A percentile compares a stretch with the other conserved stretches of the same genome.
These are phyloP conservation scores for Teratosphaeria gauchensis DNA, from an alignment of 2,329 filamentous ascomycete genomes.

Conservation along the genomic window DNA sequence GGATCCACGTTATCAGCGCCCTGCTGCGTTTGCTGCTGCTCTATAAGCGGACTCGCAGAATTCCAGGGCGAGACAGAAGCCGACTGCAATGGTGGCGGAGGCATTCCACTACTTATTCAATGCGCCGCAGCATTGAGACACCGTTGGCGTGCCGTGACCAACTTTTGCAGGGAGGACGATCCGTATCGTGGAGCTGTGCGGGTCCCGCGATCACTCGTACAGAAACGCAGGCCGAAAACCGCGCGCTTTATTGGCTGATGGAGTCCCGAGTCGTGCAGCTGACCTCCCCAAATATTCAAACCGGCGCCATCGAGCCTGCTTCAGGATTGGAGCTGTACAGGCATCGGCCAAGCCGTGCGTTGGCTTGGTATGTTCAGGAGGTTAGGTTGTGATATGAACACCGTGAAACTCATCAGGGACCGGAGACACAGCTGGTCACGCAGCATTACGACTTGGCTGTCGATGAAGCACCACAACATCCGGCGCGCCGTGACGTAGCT, in stretches of 20 bases:
- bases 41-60: conserved; percentile 5
- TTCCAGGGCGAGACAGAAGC: conserved; percentile 5
- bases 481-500: not conserved
- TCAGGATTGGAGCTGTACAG: not conserved
- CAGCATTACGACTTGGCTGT: not conserved
- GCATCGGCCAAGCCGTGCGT: not conserved
- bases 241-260: not conserved
- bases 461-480: not conserved
- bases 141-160: not conserved
- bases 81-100: not conserved
- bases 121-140: not conserved
- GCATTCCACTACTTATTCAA: not conserved
- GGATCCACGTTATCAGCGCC: conserved; percentile 7
- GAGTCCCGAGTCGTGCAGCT: not conserved
- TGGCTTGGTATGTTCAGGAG: not conserved
- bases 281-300: not conserved
- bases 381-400: not conserved
- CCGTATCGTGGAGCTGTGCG: not conserved
- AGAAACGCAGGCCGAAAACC: not conserved
- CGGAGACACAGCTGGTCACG: not conserved
- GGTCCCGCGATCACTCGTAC: not conserved
- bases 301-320: not conserved
- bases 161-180: not conserved
- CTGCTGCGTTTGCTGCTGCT: not conserved
- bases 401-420: not conserved